Percentiles rank a stretch among this genome's conserved stretches.
phyloP scores from a whole-genome alignment of 2,329 filamentous ascomycete genomes.

The Talaromyces piceae region DNA sequence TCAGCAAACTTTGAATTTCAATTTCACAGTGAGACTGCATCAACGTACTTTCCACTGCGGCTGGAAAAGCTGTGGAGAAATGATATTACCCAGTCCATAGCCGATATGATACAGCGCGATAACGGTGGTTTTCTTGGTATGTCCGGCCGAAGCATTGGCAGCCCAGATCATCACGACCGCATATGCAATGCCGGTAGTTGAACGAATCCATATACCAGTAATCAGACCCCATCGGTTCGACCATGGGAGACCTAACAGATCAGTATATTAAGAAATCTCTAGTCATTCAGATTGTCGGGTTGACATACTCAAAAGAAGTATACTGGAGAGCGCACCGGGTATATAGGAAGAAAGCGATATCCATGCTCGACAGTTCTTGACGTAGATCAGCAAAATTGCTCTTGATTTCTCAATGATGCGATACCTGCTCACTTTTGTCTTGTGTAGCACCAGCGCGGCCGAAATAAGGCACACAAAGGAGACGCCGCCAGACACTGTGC shows the following conservation, averaged over 20 bases:
- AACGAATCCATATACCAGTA: constrained; percentile 33
- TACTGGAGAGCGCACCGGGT: constrained; percentile 29
- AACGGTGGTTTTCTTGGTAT: constrained; percentile 38
- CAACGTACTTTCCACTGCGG: constrained; percentile 22
- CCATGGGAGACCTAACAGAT: constrained; percentile 24
- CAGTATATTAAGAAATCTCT: neutral
- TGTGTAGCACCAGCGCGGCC: constrained; percentile 23
- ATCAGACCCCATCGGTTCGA: constrained; percentile 30
- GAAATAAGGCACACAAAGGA: constrained; percentile 21
- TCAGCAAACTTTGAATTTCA: neutral
- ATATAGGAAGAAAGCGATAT: constrained; percentile 27
- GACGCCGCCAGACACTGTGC: constrained; percentile 19
- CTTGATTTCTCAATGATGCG: neutral
- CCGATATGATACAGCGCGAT: constrained; percentile 21
- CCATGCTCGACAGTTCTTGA: constrained; percentile 7
- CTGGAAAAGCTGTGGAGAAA: constrained; percentile 37
- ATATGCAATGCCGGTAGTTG: constrained; percentile 31
- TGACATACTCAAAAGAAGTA: constrained; percentile 22
- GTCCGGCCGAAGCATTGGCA: constrained; percentile 31
- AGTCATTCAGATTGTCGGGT: neutral
- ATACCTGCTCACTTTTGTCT: constrained; percentile 19
- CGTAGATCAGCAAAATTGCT: neutral
- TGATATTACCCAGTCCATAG: constrained; percentile 38
- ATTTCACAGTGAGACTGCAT: neutral
- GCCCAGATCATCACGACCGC: constrained; percentile 36